Percentiles rank a stretch among this genome's conserved stretches.
Evolutionary conservation across 495 filamentous ascomycete species (phyloP).

Genomic region (Astrothelium macrocarpum): DNA sequence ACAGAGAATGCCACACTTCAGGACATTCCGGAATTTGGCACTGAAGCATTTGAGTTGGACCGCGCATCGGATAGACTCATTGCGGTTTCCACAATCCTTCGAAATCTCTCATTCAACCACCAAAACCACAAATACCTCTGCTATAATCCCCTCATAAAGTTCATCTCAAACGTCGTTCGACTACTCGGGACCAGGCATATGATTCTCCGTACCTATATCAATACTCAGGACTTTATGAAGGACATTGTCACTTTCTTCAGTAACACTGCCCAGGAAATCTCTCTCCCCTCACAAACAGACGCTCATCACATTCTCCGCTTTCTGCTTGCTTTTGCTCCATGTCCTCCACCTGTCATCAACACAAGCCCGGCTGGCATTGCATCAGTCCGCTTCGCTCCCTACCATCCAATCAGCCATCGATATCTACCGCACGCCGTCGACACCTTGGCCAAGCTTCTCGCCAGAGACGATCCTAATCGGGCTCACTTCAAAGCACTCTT

Average conservation of each 20-base stretch:
- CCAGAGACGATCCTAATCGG: constrained; percentile 87
- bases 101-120: constrained; percentile 83
- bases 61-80: constrained; percentile 77
- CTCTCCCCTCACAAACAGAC: constrained; percentile 80
- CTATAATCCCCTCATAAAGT: constrained; percentile 64
- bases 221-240: constrained; percentile 94
- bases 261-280: constrained; percentile 71
- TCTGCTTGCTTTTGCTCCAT: constrained; percentile 78
- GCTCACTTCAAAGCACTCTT: constrained; percentile 74
- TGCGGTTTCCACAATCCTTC: constrained; percentile 83
- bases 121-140: constrained; percentile 63
- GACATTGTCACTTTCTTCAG: constrained; percentile 82
- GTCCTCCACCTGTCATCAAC: constrained; percentile 46
- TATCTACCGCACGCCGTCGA: constrained; percentile 87
- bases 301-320: constrained; percentile 80
- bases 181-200: constrained; percentile 84
- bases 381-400: constrained; percentile 57
- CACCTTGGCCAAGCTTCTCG: constrained; percentile 81
- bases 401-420: constrained; percentile 68
- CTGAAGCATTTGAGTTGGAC: constrained; percentile 71
- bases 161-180: constrained; percentile 69
- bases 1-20: constrained; percentile 59
- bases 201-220: constrained; percentile 65
- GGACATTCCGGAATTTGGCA: constrained; percentile 63
- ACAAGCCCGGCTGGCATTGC: constrained; percentile 9